Base-by-base conservation (phyloP, 345 rosid genomes). In the Eutrema yunnanense region DNA sequence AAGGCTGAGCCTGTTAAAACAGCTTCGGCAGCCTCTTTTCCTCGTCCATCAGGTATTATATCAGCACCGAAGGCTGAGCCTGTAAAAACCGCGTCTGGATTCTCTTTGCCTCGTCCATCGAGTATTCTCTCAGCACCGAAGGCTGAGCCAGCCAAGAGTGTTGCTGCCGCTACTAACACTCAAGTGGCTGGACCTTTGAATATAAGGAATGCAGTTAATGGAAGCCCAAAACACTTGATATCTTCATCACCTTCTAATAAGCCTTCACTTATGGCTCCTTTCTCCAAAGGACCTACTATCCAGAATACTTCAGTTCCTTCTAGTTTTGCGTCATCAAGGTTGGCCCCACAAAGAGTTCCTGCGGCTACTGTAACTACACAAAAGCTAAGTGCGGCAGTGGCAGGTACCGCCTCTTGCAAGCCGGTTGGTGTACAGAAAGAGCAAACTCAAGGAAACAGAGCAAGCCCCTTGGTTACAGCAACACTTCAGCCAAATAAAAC, bases 91-190 rank as follows among this genome's bases (percentile, higher is more conserved):
- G 40, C 92, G n/a, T 43, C 86, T 1, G 83, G 77, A 37, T 80
- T 65, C 64, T 72, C 86, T 62, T 76, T 83, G 12, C 73, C 75
- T 61, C 80, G 67, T 74, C 67, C 88, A 26, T 50, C 86, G 42
- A 33, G 54, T 30, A 59, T 41, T 49, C 6, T 6, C 50, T 60
- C 69, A 38, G 46, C 70, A 47, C 66, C 75, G 16, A 76, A 76
- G 67, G 27, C 60, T 16, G 79, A 69, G 47, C 72, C 75, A 42
- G 54, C 42, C 34, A 71, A 76, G 72, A 65, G 43, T 64, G 26
- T 59, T n/a, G 55, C 72, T 63, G 22, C 71, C 52, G 27, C 62
- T 81, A 13, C 69, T 81, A 55, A 60, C 44, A n/a, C 47, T 60
- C 46, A 37, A 75, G 80, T 57, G 55, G 76, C 73, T 37, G 81